A percentile compares a stretch with the other conserved stretches of the same genome.
phyloP scores from a whole-genome alignment of 2,329 filamentous ascomycete genomes.

The Ascochyta fabae region DNA sequence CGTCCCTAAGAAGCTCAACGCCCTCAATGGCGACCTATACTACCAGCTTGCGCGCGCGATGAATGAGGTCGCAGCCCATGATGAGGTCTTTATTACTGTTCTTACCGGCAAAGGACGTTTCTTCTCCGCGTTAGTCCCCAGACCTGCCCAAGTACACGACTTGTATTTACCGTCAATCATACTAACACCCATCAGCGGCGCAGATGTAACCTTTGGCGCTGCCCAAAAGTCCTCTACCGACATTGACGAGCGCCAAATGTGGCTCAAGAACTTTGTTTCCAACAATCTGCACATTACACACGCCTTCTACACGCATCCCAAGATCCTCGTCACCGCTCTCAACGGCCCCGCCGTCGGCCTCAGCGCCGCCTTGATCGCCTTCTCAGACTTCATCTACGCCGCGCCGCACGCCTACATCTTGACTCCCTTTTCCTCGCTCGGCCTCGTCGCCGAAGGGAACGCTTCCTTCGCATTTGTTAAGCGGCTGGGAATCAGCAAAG shows the following conservation, averaged over 20 bases:
- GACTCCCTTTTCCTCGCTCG: slow-evolving; percentile 88
- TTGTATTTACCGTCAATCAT: not conserved
- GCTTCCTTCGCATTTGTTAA: slow-evolving; percentile 79
- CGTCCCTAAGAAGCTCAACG: slow-evolving; percentile 86
- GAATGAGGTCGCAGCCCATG: slow-evolving; percentile 76
- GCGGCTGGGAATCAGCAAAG: slow-evolving; percentile 78
- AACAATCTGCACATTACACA: slow-evolving; percentile 90
- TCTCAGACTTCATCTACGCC: slow-evolving; percentile 90
- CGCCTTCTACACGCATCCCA: slow-evolving; percentile 91
- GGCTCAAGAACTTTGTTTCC: slow-evolving; percentile 75
- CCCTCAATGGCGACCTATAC: slow-evolving; percentile 74
- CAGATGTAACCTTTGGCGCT: slow-evolving; percentile 71
- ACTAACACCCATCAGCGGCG: slow-evolving; percentile 64
- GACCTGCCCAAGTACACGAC: not conserved
- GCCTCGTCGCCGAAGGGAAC: slow-evolving; percentile 88
- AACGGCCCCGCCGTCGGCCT: slow-evolving; percentile 93
- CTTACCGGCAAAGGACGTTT: slow-evolving; percentile 79
- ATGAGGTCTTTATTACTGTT: slow-evolving; percentile 85
- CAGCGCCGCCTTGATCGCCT: slow-evolving; percentile 79
- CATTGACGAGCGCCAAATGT: slow-evolving; percentile 58
- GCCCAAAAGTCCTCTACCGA: slow-evolving; percentile 43
- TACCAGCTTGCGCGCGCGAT: slow-evolving; percentile 76
- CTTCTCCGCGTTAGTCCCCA: slow-evolving; percentile 79
- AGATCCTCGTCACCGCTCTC: slow-evolving; percentile 88
- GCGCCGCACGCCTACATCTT: slow-evolving; percentile 82